Evolutionary conservation across 768 basidiomycete species (phyloP).

Genomic region (Russula compacta): DNA sequence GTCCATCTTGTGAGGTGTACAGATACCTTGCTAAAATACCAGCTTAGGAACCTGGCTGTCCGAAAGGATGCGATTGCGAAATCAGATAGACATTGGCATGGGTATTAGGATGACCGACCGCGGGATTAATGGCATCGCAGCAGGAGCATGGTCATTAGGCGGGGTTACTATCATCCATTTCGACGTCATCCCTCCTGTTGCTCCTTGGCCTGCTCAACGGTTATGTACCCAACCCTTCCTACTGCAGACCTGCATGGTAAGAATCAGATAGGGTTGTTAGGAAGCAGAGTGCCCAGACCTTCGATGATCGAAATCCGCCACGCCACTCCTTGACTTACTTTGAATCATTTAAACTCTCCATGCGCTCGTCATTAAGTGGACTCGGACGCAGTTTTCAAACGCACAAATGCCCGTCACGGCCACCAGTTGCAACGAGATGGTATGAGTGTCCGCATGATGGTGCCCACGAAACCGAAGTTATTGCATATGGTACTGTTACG

Average conservation of each 20-base stretch:
- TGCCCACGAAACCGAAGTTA: slow-evolving; percentile 87
- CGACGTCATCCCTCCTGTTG: slow-evolving; percentile 33
- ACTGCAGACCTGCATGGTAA: slow-evolving; percentile 48
- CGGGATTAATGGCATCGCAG: background rate
- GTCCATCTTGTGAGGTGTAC: background rate
- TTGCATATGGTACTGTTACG: slow-evolving; percentile 43
- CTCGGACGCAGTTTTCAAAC: slow-evolving; percentile 79
- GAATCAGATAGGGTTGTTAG: background rate
- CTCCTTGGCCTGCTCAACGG: slow-evolving; percentile 65
- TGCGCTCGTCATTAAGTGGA: slow-evolving; percentile 30
- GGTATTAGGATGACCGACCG: background rate
- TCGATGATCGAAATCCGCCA: slow-evolving; percentile 85
- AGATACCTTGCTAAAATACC: background rate
- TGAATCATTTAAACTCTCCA: slow-evolving; percentile 34
- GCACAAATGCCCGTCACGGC: slow-evolving; percentile 77
- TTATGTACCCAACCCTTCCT: slow-evolving; percentile 75
- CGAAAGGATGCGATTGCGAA: background rate
- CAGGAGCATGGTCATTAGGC: slow-evolving; percentile 26
- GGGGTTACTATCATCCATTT: slow-evolving; percentile 34
- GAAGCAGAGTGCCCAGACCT: slow-evolving; percentile 38
- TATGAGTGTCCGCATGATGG: slow-evolving; percentile 90
- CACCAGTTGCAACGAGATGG: slow-evolving; percentile 88
- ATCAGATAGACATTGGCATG: background rate
- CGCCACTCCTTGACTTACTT: slow-evolving; percentile 64
- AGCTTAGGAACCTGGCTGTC: background rate